phyloP scores from a whole-genome alignment of 2,329 filamentous ascomycete genomes.

The Phoma sp. region DNA sequence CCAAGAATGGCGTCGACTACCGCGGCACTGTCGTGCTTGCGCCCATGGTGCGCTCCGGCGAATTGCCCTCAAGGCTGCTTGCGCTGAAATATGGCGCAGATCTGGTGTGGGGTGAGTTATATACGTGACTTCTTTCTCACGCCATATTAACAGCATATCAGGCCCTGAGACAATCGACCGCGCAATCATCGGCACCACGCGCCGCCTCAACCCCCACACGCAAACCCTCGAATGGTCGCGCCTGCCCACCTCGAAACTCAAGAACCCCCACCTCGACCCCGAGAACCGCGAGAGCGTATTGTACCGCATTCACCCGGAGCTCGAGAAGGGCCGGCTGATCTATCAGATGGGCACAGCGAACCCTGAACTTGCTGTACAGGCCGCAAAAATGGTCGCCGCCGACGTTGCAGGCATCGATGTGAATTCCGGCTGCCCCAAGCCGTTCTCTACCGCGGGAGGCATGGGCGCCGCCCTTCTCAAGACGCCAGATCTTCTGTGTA shows the following conservation, averaged over 20 bases:
- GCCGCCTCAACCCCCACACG: slow-evolving; percentile 77
- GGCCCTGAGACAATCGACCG: slow-evolving; percentile 94
- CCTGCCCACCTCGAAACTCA: slow-evolving; percentile 72
- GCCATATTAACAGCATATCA: slow-evolving; percentile 43
- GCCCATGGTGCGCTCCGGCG: slow-evolving; percentile 97
- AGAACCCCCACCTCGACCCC: slow-evolving; percentile 63
- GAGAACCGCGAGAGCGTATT: slow-evolving; percentile 71
- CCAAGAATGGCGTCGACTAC: slow-evolving; percentile 89
- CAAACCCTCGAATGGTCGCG: slow-evolving; percentile 87
- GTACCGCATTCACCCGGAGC: slow-evolving; percentile 80
- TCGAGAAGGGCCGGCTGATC: slow-evolving; percentile 77
- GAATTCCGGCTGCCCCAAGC: slow-evolving; percentile 97
- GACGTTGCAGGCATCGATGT: slow-evolving; percentile 96
- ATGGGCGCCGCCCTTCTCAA: slow-evolving; percentile 94
- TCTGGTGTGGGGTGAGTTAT: slow-evolving; percentile 83
- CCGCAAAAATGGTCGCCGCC: slow-evolving; percentile 80
- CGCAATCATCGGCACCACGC: slow-evolving; percentile 85
- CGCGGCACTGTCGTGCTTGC: slow-evolving; percentile 92
- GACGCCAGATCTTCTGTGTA: slow-evolving; percentile 82
- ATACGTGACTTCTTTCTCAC: background rate
- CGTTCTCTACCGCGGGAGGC: slow-evolving; percentile 89
- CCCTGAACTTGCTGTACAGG: slow-evolving; percentile 81
- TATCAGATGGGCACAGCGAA: slow-evolving; percentile 93
- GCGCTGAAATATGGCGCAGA: slow-evolving; percentile 96
- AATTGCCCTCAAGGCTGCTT: slow-evolving; percentile 86